phyloP scores from a whole-genome alignment of 345 rosid genomes.

The Mercurialis annua region DNA sequence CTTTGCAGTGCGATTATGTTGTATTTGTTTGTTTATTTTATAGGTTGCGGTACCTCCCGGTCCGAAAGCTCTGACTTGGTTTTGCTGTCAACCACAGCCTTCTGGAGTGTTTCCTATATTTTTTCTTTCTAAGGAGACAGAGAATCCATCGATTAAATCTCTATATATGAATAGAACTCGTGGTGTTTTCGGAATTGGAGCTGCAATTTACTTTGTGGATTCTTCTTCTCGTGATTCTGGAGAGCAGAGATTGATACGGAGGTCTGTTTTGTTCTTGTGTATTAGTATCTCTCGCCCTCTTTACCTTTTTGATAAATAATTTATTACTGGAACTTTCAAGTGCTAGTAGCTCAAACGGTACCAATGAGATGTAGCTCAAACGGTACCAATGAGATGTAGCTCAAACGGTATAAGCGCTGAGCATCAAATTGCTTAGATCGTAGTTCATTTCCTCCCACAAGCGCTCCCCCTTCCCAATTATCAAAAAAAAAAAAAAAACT shows the following conservation, averaged over 20 bases:
- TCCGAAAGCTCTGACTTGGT: conserved; percentile 83
- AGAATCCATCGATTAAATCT: conserved; percentile 44
- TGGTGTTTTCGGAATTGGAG: conserved; percentile 79
- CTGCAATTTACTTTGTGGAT: conserved; percentile 57
- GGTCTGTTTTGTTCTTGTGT: conserved; percentile 35
- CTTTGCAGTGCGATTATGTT: background rate
- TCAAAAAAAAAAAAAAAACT: too few relatives aligned
- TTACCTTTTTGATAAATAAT: background rate
- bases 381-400: too few relatives aligned
- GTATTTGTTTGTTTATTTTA: conserved; percentile 20
- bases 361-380: too few relatives aligned
- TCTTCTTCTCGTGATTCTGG: conserved; percentile 32
- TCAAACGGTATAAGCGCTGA: too few relatives aligned
- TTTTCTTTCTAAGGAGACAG: conserved; percentile 65
- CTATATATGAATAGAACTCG: conserved; percentile 49
- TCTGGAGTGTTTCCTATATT: conserved; percentile 63
- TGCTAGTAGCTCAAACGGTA: too few relatives aligned
- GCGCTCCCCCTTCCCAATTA: too few relatives aligned
- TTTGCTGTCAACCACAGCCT: conserved; percentile 62
- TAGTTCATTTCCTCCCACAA: too few relatives aligned
- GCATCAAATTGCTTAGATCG: too few relatives aligned
- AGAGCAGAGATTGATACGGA: conserved; percentile 35
- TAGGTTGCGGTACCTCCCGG: conserved; percentile 88
- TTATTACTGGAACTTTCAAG: background rate
- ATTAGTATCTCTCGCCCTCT: background rate